A percentile compares a stretch with the other conserved stretches of the same genome.
Conservation (phyloP, 352 stramenopile species). For the Phytophthora idaei region DNA sequence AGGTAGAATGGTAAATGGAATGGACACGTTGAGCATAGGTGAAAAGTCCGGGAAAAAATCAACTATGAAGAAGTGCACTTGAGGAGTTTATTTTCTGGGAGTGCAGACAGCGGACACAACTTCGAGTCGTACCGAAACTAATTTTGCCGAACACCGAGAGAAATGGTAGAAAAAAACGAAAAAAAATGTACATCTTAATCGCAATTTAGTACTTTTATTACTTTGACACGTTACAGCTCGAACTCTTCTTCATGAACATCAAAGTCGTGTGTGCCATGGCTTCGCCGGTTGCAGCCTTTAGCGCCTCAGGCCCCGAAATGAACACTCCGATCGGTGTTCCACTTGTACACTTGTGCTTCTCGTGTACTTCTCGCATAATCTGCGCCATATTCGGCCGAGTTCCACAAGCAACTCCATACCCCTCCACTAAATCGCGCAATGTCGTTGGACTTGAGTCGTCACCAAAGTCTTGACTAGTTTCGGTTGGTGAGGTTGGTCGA, state of each 20-base stretch:
- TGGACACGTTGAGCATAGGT: too few relatives aligned
- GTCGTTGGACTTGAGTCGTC: slow-evolving; percentile 26
- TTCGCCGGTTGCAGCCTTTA: slow-evolving; percentile 37
- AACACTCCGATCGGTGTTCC: slow-evolving; percentile 41
- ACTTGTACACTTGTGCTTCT: slow-evolving; percentile 5
- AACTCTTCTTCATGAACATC: slow-evolving; percentile 42
- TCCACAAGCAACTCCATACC: slow-evolving; percentile 35
- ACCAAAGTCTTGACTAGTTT: not conserved
- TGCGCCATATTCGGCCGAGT: slow-evolving; percentile 37
- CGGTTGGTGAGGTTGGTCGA: slow-evolving; percentile 20
- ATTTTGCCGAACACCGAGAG: not conserved
- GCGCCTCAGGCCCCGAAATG: slow-evolving; percentile 43
- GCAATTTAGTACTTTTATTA: not conserved
- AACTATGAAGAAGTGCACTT: too few relatives aligned
- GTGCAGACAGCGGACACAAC: slow-evolving; percentile 5
- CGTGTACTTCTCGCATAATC: slow-evolving; percentile 38
- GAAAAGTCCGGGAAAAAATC: too few relatives aligned
- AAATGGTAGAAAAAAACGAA: too few relatives aligned
- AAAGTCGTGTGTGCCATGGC: slow-evolving; percentile 25
- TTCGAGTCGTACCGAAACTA: slow-evolving; percentile 14
- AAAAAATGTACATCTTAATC: too few relatives aligned
- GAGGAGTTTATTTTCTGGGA: not conserved
- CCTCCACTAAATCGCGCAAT: slow-evolving; percentile 35
- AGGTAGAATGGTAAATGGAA: not conserved
- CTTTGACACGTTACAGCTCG: slow-evolving; percentile 22